Percentiles rank a stretch among this genome's conserved stretches.
Evolutionary conservation across 1,284 basidiomycete species (phyloP).

Genomic region (Trichosporon coremiiforme): DNA sequence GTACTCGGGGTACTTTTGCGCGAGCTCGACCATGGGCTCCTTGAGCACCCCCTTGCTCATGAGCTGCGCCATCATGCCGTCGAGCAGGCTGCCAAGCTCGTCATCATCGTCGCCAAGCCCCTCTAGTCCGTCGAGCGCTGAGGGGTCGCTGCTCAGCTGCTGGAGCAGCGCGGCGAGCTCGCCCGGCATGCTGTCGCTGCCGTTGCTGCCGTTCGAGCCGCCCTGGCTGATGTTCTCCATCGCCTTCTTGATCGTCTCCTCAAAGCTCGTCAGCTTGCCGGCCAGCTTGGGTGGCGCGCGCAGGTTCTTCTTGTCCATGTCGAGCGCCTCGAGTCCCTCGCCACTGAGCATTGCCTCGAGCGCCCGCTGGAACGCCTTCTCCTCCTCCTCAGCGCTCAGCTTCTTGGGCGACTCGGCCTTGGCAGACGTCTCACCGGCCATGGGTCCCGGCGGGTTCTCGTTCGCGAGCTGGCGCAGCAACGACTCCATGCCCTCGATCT

Average conservation of each 20-base stretch:
- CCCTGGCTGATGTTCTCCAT: slow-evolving; percentile 74
- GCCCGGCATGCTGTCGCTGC: slow-evolving; percentile 32
- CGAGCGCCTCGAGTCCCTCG: slow-evolving; percentile 66
- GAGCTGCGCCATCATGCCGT: slow-evolving; percentile 88
- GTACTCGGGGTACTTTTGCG: slow-evolving; percentile 77
- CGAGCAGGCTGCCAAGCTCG: slow-evolving; percentile 74
- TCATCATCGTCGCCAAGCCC: slow-evolving; percentile 60
- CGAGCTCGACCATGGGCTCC: slow-evolving; percentile 86
- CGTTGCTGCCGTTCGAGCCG: slow-evolving; percentile 41
- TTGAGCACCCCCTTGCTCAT: slow-evolving; percentile 93
- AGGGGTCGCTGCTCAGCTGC: slow-evolving; percentile 59
- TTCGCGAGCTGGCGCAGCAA: slow-evolving; percentile 70
- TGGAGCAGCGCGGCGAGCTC: slow-evolving; percentile 44
- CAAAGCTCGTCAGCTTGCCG: slow-evolving; percentile 62
- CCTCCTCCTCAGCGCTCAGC: slow-evolving; percentile 48
- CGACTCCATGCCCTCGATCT: slow-evolving; percentile 81
- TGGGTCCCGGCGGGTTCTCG: slow-evolving; percentile 44
- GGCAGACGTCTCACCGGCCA: background rate
- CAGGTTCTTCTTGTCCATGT: slow-evolving; percentile 39
- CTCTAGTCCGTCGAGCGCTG: slow-evolving; percentile 57
- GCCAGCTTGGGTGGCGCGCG: slow-evolving; percentile 7
- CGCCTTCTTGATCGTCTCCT: slow-evolving; percentile 73
- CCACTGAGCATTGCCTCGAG: slow-evolving; percentile 73
- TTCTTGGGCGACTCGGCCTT: slow-evolving; percentile 27
- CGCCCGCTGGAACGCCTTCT: slow-evolving; percentile 64